Percentiles rank a stretch among this genome's conserved stretches.
Evolutionary conservation across 768 basidiomycete genomes (phyloP).

Genomic region (Trametes maxima): DNA sequence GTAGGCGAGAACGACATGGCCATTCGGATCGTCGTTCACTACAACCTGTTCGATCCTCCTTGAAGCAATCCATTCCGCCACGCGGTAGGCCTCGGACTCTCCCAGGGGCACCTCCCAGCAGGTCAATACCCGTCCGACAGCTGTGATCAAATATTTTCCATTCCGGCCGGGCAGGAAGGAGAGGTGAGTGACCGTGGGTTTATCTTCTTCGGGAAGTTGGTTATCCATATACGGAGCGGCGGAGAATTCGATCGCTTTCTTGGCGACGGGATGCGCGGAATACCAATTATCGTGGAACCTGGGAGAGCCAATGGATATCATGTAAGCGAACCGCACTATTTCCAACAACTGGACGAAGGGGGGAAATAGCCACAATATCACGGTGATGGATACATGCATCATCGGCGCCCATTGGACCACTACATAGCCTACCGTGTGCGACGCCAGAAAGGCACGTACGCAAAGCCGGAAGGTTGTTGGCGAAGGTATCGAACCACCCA

Average conservation of each 20-base stretch:
- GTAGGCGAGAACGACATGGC: slow-evolving; percentile 29
- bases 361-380: too few species aligned
- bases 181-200: slow-evolving; percentile 31
- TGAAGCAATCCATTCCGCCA: slow-evolving; percentile 32
- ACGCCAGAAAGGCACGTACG: too few species aligned
- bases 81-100: slow-evolving; percentile 34
- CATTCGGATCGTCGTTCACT: slow-evolving; percentile 34
- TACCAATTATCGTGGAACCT: slow-evolving; percentile 40
- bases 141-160: slow-evolving; percentile 36
- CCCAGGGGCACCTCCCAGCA: slow-evolving; percentile 42
- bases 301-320: too few species aligned
- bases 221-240: slow-evolving; percentile 21
- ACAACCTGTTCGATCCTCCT: slow-evolving; percentile 31
- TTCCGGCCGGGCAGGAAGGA: slow-evolving; percentile 34
- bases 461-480: too few species aligned
- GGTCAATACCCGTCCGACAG: slow-evolving; percentile 29
- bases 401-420: too few species aligned
- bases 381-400: too few species aligned
- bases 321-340: too few species aligned
- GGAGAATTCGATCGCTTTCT: slow-evolving; percentile 29
- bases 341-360: too few species aligned
- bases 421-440: too few species aligned
- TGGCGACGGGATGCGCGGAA: slow-evolving; percentile 30
- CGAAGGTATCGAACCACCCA: too few species aligned
- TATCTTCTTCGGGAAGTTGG: slow-evolving; percentile 15